These are phyloP conservation scores for Gynochthodes officinalis DNA, from an alignment of 257 asterid species.

Conservation along the genomic window DNA sequence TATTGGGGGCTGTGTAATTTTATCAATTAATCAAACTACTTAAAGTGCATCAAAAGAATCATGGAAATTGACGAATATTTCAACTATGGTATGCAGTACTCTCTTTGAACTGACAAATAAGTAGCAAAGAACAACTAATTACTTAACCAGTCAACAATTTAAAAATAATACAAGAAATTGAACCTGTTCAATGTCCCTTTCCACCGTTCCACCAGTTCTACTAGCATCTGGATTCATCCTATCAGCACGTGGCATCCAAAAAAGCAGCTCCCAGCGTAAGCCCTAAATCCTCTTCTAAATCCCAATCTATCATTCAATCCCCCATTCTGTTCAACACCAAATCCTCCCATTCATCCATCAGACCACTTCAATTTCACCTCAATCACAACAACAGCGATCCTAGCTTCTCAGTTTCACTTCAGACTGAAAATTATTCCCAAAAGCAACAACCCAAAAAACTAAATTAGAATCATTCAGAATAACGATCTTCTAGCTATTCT, in stretches of 20 bases:
- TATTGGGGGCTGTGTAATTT: neutral
- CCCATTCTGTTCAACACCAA: conserved; percentile 11
- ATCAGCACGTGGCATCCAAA: conserved; percentile 41
- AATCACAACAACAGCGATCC: neutral
- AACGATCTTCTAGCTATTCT: conserved; percentile 8
- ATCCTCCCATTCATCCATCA: conserved; percentile 44
- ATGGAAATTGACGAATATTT: neutral
- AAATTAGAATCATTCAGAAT: neutral
- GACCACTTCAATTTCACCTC: conserved; percentile 14
- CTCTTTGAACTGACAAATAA: neutral
- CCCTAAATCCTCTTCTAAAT: conserved; percentile 29
- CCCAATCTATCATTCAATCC: conserved; percentile 9
- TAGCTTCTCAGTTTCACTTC: neutral
- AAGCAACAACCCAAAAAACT: neutral
- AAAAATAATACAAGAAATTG: neutral
- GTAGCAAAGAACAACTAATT: neutral
- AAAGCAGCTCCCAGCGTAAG: conserved; percentile 33
- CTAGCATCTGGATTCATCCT: conserved; percentile 70
- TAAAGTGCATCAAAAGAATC: neutral
- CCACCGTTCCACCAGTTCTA: conserved; percentile 63
- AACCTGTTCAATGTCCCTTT: conserved; percentile 83
- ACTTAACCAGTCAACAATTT: conserved; percentile 7
- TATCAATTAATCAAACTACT: neutral
- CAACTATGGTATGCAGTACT: neutral
- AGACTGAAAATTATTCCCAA: neutral